Percentiles rank a stretch among this genome's conserved stretches.
Evolutionary conservation across 208 protist genomes (phyloP).

Genomic region (Crithidia mellificae): DNA sequence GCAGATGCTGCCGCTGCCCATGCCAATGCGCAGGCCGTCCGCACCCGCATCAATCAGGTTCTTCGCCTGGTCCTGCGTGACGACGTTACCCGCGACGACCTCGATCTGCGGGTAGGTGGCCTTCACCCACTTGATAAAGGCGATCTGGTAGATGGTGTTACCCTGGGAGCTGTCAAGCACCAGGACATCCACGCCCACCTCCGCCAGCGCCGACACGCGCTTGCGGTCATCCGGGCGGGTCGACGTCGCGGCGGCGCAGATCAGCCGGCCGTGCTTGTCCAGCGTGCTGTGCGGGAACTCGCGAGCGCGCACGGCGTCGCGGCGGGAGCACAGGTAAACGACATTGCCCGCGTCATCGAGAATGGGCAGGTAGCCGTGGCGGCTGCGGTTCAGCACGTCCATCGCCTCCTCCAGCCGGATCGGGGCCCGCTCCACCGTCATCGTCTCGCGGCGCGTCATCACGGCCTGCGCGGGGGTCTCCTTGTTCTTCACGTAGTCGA

Average conservation of each 20-base stretch:
- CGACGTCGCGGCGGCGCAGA: conserved; percentile 91
- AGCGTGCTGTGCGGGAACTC: conserved; percentile 84
- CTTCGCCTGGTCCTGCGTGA: conserved; percentile 95
- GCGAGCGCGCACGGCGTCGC: conserved; percentile 82
- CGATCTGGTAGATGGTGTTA: conserved; percentile 96
- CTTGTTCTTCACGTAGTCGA: conserved; percentile 96
- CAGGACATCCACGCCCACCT: conserved; percentile 93
- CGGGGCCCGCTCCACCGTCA: conserved; percentile 83
- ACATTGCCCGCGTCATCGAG: conserved; percentile 93
- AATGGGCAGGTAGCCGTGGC: conserved; percentile 96
- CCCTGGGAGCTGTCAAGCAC: conserved; percentile 97
- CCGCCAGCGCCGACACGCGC: conserved; percentile 79
- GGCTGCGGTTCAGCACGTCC: conserved; percentile 92
- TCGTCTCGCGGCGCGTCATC: conserved; percentile 83
- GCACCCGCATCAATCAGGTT: conserved; percentile 96
- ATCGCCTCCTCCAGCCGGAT: conserved; percentile 95
- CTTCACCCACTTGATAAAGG: conserved; percentile 96
- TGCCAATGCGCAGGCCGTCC: conserved; percentile 97
- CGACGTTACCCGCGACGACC: conserved; percentile 97
- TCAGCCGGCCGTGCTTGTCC: conserved; percentile 74
- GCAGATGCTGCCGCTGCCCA: conserved; percentile 98
- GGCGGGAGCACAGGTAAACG: conserved; percentile 89
- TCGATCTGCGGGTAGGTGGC: conserved; percentile 77
- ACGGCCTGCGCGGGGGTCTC: conserved; percentile 68
- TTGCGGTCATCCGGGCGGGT: conserved; percentile 90